Percentiles rank a stretch among this genome's conserved stretches.
Conservation (phyloP, 2,329 filamentous ascomycete genomes). For the Lachnellula subtilissima region DNA sequence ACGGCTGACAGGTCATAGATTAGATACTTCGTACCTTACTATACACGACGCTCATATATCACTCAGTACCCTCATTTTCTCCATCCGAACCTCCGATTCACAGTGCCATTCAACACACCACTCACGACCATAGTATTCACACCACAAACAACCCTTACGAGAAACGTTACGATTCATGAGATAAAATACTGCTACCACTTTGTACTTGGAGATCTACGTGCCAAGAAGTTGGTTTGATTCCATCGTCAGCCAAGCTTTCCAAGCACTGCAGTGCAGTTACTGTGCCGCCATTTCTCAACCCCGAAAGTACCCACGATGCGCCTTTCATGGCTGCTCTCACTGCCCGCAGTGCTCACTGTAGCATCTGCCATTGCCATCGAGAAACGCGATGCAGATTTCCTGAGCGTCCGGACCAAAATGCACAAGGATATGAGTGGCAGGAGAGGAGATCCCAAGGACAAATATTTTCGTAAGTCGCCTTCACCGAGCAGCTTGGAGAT, state of each 20-base stretch:
- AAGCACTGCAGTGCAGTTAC: background rate
- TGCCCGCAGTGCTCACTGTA: slow-evolving; percentile 20
- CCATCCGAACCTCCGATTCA: no score
- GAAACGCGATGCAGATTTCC: slow-evolving; percentile 30
- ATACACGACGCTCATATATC: no score
- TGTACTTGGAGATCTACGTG: background rate
- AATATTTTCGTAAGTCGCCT: slow-evolving; percentile 36
- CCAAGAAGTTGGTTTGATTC: background rate
- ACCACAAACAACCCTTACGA: background rate
- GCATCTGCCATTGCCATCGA: slow-evolving; percentile 25
- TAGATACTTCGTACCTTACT: no score
- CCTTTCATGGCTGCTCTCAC: slow-evolving; percentile 22
- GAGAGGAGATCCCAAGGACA: slow-evolving; percentile 28
- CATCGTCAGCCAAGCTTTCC: background rate
- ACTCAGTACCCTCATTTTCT: no score
- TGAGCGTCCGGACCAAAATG: slow-evolving; percentile 25
- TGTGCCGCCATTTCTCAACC: background rate
- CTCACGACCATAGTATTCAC: background rate
- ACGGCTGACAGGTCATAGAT: no score
- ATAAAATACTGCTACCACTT: background rate
- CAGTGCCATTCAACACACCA: no score
- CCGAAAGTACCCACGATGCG: slow-evolving; percentile 21
- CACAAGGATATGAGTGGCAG: slow-evolving; percentile 31
- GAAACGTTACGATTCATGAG: no score
- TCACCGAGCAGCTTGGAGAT: background rate